Percentiles rank a stretch among this genome's conserved stretches.
phyloP scores from a whole-genome alignment of 768 basidiomycete genomes.

The Leccinum disarticulatum region DNA sequence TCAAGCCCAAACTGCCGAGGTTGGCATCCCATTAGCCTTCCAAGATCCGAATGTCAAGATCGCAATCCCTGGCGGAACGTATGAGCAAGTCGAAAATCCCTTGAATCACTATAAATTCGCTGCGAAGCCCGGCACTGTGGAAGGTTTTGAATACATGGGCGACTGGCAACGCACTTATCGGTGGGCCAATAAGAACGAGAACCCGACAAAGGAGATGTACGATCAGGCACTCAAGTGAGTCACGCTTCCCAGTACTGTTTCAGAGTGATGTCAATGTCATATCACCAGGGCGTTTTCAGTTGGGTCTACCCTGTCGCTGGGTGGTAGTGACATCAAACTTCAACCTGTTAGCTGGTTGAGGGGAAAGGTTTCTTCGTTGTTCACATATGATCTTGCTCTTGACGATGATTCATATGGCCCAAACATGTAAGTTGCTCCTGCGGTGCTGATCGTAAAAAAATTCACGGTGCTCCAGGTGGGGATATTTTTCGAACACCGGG shows the following conservation, averaged over 20 bases:
- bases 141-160: conserved; percentile 5
- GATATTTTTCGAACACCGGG: conserved; percentile 13
- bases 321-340: rapidly evolving
- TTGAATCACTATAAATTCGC: conserved; percentile 16
- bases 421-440: conserved; percentile 14
- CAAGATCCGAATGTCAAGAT: conserved; percentile 5
- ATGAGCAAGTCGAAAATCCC: conserved; percentile 4
- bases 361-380: conserved; percentile 14
- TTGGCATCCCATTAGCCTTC: conserved; percentile 7
- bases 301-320: not conserved
- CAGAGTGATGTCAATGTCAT: not conserved
- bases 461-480: conserved; percentile 12
- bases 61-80: not conserved
- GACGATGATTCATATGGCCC: conserved; percentile 9
- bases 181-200: conserved; percentile 2
- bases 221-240: conserved; percentile 14
- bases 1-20: not conserved
- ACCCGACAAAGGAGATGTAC: conserved; percentile 14
- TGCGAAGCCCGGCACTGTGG: not conserved
- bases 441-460: not conserved
- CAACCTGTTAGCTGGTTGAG: conserved; percentile 18
- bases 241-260: not conserved
- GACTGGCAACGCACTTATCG: conserved; percentile 17
- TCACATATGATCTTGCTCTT: conserved; percentile 16
- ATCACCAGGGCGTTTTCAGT: conserved; percentile 8